Conservation (phyloP, 1,284 basidiomycete genomes). For the Austroboletus niveus region DNA sequence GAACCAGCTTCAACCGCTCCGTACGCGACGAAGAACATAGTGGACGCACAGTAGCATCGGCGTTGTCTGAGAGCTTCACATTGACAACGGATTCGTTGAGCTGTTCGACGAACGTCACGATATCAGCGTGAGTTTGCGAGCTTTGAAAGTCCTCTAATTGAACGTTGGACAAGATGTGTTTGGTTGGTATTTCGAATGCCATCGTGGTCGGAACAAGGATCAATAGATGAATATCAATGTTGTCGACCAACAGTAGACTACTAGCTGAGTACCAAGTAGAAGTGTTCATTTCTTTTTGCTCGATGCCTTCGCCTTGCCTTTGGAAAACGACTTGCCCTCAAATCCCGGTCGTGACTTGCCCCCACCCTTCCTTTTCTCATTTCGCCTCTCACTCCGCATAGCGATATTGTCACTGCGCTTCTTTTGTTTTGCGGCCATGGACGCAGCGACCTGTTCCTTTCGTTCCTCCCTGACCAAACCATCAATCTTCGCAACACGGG, state of each 20-base stretch:
- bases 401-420: conserved; percentile 89
- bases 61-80: conserved; percentile 69
- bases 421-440: conserved; percentile 82
- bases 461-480: conserved; percentile 68
- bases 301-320: conserved; percentile 27
- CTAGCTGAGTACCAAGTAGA: too few species aligned
- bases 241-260: too few species aligned
- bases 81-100: conserved; percentile 81
- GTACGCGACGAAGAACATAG: conserved; percentile 2
- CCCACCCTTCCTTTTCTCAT: conserved; percentile 71
- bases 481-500: not conserved
- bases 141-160: conserved; percentile 84
- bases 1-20: conserved; percentile 5
- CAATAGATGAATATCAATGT: not conserved
- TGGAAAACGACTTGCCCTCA: conserved; percentile 75
- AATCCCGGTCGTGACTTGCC: conserved; percentile 80
- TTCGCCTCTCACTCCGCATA: conserved; percentile 71
- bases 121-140: conserved; percentile 68
- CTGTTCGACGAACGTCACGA: conserved; percentile 72
- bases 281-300: conserved; percentile 18
- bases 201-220: conserved; percentile 10
- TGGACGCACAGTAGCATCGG: conserved; percentile 55
- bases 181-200: conserved; percentile 46
- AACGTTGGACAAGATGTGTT: conserved; percentile 76
- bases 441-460: conserved; percentile 70